Evolutionary conservation across 495 filamentous ascomycete species (phyloP).

Genomic region (Peziza echinospora): DNA sequence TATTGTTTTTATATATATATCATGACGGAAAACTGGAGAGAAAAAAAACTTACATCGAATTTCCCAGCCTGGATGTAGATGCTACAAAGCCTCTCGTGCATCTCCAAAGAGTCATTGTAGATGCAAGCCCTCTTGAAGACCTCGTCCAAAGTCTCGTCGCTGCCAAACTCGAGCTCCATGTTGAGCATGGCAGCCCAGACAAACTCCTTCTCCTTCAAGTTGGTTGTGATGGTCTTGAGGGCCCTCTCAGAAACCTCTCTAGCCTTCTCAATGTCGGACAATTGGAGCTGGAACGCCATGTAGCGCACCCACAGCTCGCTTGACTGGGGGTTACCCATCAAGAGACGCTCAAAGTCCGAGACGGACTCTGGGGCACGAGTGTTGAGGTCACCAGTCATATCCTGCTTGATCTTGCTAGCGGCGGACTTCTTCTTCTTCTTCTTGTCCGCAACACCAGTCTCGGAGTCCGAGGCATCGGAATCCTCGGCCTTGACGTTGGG

Average conservation of each 20-base stretch:
- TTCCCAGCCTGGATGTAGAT: slow-evolving; percentile 87
- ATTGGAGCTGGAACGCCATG: slow-evolving; percentile 88
- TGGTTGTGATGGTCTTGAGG: slow-evolving; percentile 65
- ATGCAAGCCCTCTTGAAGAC: slow-evolving; percentile 84
- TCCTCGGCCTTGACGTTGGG: slow-evolving; percentile 21
- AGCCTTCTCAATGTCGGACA: slow-evolving; percentile 67
- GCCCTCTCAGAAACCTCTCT: slow-evolving; percentile 76
- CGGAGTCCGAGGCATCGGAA: slow-evolving; percentile 27
- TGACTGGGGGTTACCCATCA: slow-evolving; percentile 75
- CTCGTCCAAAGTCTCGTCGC: slow-evolving; percentile 60
- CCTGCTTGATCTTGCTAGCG: slow-evolving; percentile 61
- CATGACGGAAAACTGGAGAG: slow-evolving; percentile 1
- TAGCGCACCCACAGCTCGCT: slow-evolving; percentile 83
- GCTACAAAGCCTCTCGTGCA: slow-evolving; percentile 72
- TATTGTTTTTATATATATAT: slow-evolving; percentile 11
- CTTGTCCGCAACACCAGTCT: slow-evolving; percentile 17
- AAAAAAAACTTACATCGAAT: slow-evolving; percentile 28
- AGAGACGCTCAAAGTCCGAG: slow-evolving; percentile 77
- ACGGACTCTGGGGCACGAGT: slow-evolving; percentile 74
- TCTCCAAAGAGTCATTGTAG: slow-evolving; percentile 76
- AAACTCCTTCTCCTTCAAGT: slow-evolving; percentile 82
- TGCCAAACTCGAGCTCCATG: slow-evolving; percentile 78
- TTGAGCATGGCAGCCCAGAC: slow-evolving; percentile 89
- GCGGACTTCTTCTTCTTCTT: slow-evolving; percentile 63
- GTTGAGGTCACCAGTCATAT: slow-evolving; percentile 73